A percentile compares a stretch with the other conserved stretches of the same genome.
Conservation (phyloP, 306 rosid species). For the Vicia sativa region DNA sequence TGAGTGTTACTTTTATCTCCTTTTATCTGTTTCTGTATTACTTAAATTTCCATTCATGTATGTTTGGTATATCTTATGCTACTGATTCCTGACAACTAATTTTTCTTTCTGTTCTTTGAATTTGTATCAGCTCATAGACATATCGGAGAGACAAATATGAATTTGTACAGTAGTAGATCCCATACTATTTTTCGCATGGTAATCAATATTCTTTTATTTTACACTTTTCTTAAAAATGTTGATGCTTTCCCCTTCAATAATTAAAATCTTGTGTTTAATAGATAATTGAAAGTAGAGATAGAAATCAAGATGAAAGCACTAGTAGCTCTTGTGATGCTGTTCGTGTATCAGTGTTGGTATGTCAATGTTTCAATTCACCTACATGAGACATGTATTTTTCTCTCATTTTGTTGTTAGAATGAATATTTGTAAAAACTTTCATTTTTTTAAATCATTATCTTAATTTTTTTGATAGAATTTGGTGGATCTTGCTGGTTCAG, state of each 20-base stretch:
- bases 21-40: slow-evolving; percentile 5
- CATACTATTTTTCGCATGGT: slow-evolving; percentile 99
- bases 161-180: slow-evolving; percentile 89
- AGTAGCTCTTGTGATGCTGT: slow-evolving; percentile 81
- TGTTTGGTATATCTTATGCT: slow-evolving; percentile 30
- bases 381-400: too few species aligned
- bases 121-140: slow-evolving; percentile 85
- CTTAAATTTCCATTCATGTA: slow-evolving; percentile 13
- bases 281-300: slow-evolving; percentile 94
- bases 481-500: slow-evolving; percentile 99
- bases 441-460: slow-evolving; percentile 17
- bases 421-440: slow-evolving; percentile 23
- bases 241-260: slow-evolving; percentile 25
- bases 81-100: slow-evolving; percentile 5
- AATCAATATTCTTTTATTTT: slow-evolving; percentile 36
- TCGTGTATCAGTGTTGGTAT: slow-evolving; percentile 92
- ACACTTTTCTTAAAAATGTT: not conserved
- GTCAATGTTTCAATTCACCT: slow-evolving; percentile 36
- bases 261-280: slow-evolving; percentile 37
- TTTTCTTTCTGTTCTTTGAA: not conserved
- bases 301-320: slow-evolving; percentile 65
- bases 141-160: slow-evolving; percentile 98
- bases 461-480: slow-evolving; percentile 65
- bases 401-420: not conserved
- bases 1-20: not conserved